These are phyloP conservation scores for Trichoderma harzianum DNA, from an alignment of 2,329 filamentous ascomycete species.

Conservation along the genomic window DNA sequence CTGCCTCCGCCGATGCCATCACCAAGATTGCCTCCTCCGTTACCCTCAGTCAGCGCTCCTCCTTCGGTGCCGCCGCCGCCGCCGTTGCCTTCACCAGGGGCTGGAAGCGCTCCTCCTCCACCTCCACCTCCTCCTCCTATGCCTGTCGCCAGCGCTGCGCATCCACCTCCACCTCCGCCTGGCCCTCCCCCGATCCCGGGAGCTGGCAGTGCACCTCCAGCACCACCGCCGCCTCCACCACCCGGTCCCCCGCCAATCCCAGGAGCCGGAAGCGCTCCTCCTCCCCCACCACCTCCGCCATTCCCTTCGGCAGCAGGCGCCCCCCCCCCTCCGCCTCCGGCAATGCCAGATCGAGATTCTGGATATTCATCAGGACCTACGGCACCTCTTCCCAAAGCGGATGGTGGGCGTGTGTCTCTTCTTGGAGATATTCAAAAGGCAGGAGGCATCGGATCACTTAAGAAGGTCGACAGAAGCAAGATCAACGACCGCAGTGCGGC, in stretches of 20 bases:
- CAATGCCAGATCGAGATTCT: slow-evolving; percentile 56
- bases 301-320: slow-evolving; percentile 31
- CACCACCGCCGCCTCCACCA: slow-evolving; percentile 31
- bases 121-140: slow-evolving; percentile 19
- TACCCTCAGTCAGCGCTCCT: slow-evolving; percentile 31
- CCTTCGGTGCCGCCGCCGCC: slow-evolving; percentile 36
- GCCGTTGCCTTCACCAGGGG: slow-evolving; percentile 33
- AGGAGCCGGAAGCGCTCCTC: slow-evolving; percentile 29
- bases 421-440: slow-evolving; percentile 70
- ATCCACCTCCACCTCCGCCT: slow-evolving; percentile 19
- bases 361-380: slow-evolving; percentile 55
- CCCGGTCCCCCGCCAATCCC: slow-evolving; percentile 49
- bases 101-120: slow-evolving; percentile 18
- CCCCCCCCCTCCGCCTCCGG: slow-evolving; percentile 40
- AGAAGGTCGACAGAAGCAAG: slow-evolving; percentile 68
- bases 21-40: slow-evolving; percentile 39
- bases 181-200: slow-evolving; percentile 23
- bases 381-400: slow-evolving; percentile 40
- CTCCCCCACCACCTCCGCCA: slow-evolving; percentile 39
- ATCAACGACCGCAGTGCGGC: slow-evolving; percentile 71
- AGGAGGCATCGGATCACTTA: slow-evolving; percentile 64
- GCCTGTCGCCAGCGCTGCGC: slow-evolving; percentile 6
- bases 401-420: slow-evolving; percentile 55
- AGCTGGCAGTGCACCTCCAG: slow-evolving; percentile 41
- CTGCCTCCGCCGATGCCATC: slow-evolving; percentile 40